A percentile compares a stretch with the other conserved stretches of the same genome.
Evolutionary conservation across 1,139 yeast genomes (phyloP).

Genomic region (Geotrichum siamense): DNA sequence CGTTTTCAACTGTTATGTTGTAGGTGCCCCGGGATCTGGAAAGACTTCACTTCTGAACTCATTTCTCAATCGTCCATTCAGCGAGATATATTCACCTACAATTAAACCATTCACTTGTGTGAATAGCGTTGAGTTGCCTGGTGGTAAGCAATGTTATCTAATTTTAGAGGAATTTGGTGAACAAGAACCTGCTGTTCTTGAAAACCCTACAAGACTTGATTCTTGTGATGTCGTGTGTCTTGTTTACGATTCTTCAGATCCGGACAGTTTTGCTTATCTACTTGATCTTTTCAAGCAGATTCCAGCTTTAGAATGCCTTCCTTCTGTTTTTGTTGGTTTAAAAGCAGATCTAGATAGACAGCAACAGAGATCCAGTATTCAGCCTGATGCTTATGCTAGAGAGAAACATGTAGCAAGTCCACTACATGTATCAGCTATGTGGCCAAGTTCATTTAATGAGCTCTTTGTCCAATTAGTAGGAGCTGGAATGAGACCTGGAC

Average conservation of each 20-base stretch:
- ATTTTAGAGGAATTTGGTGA: conserved; percentile 88
- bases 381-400: conserved; percentile 82
- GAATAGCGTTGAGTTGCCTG: conserved; percentile 87
- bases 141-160: conserved; percentile 91
- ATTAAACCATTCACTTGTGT: conserved; percentile 75
- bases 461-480: conserved; percentile 81
- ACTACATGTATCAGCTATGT: conserved; percentile 77
- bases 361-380: conserved; percentile 77
- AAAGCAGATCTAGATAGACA: conserved; percentile 95
- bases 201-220: conserved; percentile 60
- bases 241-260: conserved; percentile 90
- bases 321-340: conserved; percentile 80
- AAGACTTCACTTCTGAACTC: conserved; percentile 73
- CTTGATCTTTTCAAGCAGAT: conserved; percentile 58
- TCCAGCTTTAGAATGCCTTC: conserved; percentile 58
- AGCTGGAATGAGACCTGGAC: conserved; percentile 73
- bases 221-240: conserved; percentile 88
- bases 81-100: conserved; percentile 73
- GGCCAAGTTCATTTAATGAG: conserved; percentile 84
- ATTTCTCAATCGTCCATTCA: conserved; percentile 66
- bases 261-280: conserved; percentile 82
- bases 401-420: conserved; percentile 64
- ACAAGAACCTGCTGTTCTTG: conserved; percentile 72
- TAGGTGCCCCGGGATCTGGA: conserved; percentile 84
- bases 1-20: conserved; percentile 79